These are phyloP conservation scores for Nectriaceae sp. DNA, from an alignment of 2,329 filamentous ascomycete genomes.

Conservation along the genomic window DNA sequence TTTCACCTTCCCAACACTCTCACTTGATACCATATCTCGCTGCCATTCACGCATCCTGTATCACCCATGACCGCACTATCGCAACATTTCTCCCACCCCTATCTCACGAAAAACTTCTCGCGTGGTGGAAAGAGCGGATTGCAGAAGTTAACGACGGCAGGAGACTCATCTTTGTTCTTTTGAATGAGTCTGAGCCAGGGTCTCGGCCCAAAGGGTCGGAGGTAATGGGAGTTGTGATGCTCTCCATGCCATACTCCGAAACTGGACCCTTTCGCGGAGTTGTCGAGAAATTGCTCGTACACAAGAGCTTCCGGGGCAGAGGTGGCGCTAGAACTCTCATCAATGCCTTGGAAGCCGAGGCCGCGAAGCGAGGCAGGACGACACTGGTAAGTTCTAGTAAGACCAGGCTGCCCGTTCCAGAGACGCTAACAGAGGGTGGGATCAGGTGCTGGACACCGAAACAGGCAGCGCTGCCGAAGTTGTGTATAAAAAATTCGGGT, in stretches of 20 bases:
- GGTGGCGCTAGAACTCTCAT: constrained; percentile 57
- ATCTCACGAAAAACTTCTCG: constrained; percentile 54
- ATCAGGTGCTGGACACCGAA: constrained; percentile 54
- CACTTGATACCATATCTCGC: constrained; percentile 59
- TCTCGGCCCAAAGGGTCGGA: constrained; percentile 43
- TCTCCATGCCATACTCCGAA: constrained; percentile 53
- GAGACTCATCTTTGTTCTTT: constrained; percentile 55
- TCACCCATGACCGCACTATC: constrained; percentile 57
- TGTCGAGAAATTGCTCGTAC: constrained; percentile 61
- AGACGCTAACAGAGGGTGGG: not conserved
- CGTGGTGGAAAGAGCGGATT: constrained; percentile 58
- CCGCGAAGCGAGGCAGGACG: constrained; percentile 47
- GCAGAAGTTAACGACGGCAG: constrained; percentile 46
- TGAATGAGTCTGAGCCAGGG: constrained; percentile 38
- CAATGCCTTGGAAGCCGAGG: constrained; percentile 56
- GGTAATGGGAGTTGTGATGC: constrained; percentile 58
- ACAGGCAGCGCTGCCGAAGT: constrained; percentile 53
- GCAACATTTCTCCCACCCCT: constrained; percentile 63
- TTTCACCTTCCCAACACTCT: constrained; percentile 46
- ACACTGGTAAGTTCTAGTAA: constrained; percentile 49
- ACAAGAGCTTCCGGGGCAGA: constrained; percentile 48
- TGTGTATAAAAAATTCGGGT: constrained; percentile 59
- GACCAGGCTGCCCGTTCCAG: not conserved
- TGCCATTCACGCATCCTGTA: constrained; percentile 59
- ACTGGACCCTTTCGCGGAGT: constrained; percentile 56